These are phyloP conservation scores for Mrakia frigida DNA, from an alignment of 768 basidiomycete genomes.

Conservation along the genomic window DNA sequence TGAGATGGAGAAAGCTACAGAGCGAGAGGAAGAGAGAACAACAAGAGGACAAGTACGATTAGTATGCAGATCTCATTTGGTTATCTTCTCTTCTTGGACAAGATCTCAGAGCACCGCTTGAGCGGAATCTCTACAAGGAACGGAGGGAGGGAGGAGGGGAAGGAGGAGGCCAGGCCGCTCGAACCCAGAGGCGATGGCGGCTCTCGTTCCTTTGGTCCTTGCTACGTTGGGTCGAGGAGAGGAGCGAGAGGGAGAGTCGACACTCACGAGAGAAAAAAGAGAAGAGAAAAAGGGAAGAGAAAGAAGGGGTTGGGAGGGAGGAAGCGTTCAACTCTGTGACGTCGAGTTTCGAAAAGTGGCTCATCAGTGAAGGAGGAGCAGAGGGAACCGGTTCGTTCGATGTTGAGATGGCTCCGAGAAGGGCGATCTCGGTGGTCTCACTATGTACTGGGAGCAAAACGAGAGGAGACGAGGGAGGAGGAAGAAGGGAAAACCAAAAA, in stretches of 20 bases:
- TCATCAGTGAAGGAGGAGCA: too few species aligned
- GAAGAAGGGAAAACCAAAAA: too few species aligned
- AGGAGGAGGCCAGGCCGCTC: background rate
- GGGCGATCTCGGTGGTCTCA: too few species aligned
- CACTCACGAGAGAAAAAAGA: background rate
- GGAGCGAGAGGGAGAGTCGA: background rate
- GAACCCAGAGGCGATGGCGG: background rate
- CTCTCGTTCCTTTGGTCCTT: too few species aligned
- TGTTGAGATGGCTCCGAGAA: too few species aligned
- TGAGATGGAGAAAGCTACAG: background rate
- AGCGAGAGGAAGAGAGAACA: background rate
- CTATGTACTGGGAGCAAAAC: too few species aligned
- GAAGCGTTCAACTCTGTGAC: too few species aligned
- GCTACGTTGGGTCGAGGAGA: too few species aligned
- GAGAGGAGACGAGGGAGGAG: too few species aligned
- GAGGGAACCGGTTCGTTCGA: too few species aligned
- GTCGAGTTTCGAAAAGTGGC: background rate
- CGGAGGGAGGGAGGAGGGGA: background rate
- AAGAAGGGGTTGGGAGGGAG: background rate
- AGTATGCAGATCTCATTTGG: background rate
- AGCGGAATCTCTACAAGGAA: background rate
- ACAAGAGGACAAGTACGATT: background rate
- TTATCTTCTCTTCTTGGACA: background rate
- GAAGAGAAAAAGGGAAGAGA: background rate
- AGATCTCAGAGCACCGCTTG: background rate